A percentile compares a stretch with the other conserved stretches of the same genome.
phyloP scores from a whole-genome alignment of 495 filamentous ascomycete species.

The Aspergillus coremiiformis region DNA sequence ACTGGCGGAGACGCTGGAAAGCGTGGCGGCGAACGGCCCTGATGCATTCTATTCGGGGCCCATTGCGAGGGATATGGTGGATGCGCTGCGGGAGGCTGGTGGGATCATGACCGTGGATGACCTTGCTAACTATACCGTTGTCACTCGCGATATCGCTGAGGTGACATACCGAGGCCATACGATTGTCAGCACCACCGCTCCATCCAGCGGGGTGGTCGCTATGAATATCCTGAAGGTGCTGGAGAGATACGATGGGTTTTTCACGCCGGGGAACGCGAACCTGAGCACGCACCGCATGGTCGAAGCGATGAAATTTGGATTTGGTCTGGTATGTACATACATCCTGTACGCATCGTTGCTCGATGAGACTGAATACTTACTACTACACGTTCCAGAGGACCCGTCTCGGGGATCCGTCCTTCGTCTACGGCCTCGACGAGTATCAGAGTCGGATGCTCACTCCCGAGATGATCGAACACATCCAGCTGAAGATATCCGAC shows the following conservation, averaged over 20 bases:
- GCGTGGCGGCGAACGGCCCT: background rate
- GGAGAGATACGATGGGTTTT: conserved; percentile 60
- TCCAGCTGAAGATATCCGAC: conserved; percentile 64
- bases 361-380: background rate
- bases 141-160: conserved; percentile 50
- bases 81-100: conserved; percentile 51
- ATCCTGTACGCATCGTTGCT: too few relatives aligned
- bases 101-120: conserved; percentile 82
- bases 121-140: conserved; percentile 58
- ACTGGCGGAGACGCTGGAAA: background rate
- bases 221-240: conserved; percentile 70
- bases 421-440: conserved; percentile 51
- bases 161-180: conserved; percentile 66
- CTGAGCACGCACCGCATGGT: conserved; percentile 70
- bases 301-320: conserved; percentile 82
- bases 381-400: conserved; percentile 37
- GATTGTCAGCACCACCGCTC: conserved; percentile 60
- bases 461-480: conserved; percentile 43
- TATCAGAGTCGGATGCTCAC: conserved; percentile 63
- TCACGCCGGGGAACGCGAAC: conserved; percentile 40
- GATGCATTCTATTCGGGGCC: conserved; percentile 57
- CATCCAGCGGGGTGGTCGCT: conserved; percentile 64
- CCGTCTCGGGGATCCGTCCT: conserved; percentile 72
- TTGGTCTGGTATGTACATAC: conserved; percentile 55
- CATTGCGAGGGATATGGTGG: conserved; percentile 65